Conservation (phyloP, 2,329 filamentous ascomycete genomes). For the Ploettnerulaceae sp. region DNA sequence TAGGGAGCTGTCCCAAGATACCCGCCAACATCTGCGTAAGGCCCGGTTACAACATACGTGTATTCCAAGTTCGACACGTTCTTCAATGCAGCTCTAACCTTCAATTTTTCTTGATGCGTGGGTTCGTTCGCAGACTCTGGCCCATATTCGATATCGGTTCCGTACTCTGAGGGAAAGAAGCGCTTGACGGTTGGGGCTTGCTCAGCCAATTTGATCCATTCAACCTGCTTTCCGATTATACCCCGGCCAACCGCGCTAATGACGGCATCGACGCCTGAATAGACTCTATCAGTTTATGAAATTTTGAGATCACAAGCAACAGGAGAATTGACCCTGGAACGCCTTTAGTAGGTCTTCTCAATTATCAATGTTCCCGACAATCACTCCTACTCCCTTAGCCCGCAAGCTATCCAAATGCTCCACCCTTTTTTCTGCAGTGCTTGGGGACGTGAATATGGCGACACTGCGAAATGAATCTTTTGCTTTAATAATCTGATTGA, state of each 20-base stretch:
- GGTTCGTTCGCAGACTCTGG: constrained; percentile 53
- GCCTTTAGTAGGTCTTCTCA: constrained; percentile 50
- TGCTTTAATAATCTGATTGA: constrained; percentile 42
- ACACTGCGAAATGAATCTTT: constrained; percentile 44
- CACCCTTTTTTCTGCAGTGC: constrained; percentile 46
- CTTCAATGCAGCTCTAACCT: constrained; percentile 57
- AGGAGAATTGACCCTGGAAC: constrained; percentile 38
- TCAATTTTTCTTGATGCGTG: constrained; percentile 66
- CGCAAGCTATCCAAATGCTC: constrained; percentile 40
- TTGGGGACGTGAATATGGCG: constrained; percentile 52
- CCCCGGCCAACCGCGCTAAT: constrained; percentile 60
- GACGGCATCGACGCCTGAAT: constrained; percentile 54
- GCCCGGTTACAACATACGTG: constrained; percentile 66
- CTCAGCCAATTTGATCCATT: constrained; percentile 56
- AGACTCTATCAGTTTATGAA: not conserved
- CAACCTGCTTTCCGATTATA: constrained; percentile 56
- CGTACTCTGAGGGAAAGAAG: constrained; percentile 57
- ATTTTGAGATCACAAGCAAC: constrained; percentile 18
- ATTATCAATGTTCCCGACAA: constrained; percentile 50
- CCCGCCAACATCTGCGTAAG: constrained; percentile 57
- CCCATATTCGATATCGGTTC: constrained; percentile 48
- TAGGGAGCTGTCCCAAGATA: constrained; percentile 36
- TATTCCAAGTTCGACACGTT: constrained; percentile 50
- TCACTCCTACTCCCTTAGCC: constrained; percentile 48
- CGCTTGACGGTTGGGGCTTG: constrained; percentile 56